Conservation (phyloP, 768 basidiomycete species). For the Boletus fagicola region DNA sequence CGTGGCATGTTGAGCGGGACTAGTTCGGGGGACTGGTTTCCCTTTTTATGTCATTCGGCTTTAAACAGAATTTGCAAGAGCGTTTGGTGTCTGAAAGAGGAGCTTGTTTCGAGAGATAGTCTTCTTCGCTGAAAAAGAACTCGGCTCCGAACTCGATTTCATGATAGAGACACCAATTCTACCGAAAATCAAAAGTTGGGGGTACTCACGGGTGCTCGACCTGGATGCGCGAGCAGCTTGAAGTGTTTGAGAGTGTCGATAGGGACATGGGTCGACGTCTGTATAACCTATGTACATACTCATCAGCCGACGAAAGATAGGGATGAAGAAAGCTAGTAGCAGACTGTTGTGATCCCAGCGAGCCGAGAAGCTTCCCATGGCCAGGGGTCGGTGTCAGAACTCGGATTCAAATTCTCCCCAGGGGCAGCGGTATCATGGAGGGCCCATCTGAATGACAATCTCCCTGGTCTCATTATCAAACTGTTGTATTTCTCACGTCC, state of each 20-base stretch:
- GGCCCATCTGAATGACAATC: too few relatives aligned
- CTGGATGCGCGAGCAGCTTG: conserved; percentile 66
- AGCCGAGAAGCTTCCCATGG: too few relatives aligned
- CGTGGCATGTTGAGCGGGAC: conserved; percentile 23
- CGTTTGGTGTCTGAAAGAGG: conserved; percentile 24
- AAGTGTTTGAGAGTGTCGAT: conserved; percentile 78
- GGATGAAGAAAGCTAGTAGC: conserved; percentile 46
- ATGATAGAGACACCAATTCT: conserved; percentile 54
- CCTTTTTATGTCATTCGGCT: conserved; percentile 39
- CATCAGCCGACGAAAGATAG: conserved; percentile 38
- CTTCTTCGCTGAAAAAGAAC: conserved; percentile 69
- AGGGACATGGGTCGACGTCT: conserved; percentile 47
- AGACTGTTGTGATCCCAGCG: too few relatives aligned
- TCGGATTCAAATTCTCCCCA: too few relatives aligned
- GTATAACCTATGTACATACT: conserved; percentile 20
- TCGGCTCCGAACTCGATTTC: conserved; percentile 64
- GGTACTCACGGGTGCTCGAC: conserved; percentile 56
- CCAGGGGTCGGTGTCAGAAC: too few relatives aligned
- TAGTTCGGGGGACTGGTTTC: conserved; percentile 40
- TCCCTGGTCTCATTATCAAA: too few relatives aligned
- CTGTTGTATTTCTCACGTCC: too few relatives aligned
- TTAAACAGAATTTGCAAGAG: conserved; percentile 24
- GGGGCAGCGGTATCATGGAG: too few relatives aligned
- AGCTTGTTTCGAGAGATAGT: conserved; percentile 50
- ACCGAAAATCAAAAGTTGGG: too few relatives aligned